Base-by-base conservation (phyloP, 2,329 filamentous ascomycete genomes). In the Sphaerulina vaccinii region DNA sequence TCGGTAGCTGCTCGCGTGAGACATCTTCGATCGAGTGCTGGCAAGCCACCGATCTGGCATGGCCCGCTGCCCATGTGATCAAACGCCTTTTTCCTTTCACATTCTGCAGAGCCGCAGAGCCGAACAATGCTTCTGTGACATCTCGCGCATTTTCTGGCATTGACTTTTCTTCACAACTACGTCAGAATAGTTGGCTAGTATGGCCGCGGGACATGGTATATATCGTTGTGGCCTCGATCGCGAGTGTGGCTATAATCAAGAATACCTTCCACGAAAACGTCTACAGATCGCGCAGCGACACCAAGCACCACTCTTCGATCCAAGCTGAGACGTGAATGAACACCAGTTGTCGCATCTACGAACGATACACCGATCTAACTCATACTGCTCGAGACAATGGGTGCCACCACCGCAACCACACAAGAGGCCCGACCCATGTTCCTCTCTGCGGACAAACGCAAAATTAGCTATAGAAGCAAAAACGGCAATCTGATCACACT, bases 381-480 rank as follows among this genome's bases (percentile, higher is more conserved):
- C 35, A 36, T 13, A 35, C 39, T 43, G 38, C 33, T 44, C 40
- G 39, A 36, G 38, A 44, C 46, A 40, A 58, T 56, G 51, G 49
- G 53, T 45, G 50, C 49, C 51, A 51, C 48, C 32, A 47, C 52
- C 15, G 47, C 47, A 9, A 46, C 55, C 15, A 37, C 41, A 16
- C 24, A 49, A 15, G 22, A 35, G 2, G 40, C 54, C 18, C 51
- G 53, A 22, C 59, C 59, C 27, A 49, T 54, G 48, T 45, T 56
- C 37, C 48, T 56, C 22, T 56, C 57, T 15, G 42, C 57, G 21
- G 49, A 53, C 51, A 48, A 49, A 18, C 45, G 55, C 16, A 58
- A 54, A 46, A 52, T 61, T 38, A 56, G 55, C 51, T 61, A 60
- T 43, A 27, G 49, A 33, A 56, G 53, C 51, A 58, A 60, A 23